Conservation (phyloP, 1,284 basidiomycete genomes). For the Laetiporus sulphureus region DNA sequence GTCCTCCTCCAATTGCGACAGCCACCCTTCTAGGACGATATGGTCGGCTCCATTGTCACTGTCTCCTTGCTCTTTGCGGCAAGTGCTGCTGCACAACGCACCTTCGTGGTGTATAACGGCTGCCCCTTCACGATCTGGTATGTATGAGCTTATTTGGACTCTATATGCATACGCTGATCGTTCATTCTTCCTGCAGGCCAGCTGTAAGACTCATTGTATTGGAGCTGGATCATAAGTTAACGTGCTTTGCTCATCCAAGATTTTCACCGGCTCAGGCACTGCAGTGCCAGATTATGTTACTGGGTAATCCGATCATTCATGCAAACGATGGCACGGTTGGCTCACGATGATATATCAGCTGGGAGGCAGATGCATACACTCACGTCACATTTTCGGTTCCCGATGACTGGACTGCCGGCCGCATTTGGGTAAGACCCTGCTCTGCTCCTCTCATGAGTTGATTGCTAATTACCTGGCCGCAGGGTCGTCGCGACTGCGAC, state of each 20-base stretch:
- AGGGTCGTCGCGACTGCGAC: conserved; percentile 39
- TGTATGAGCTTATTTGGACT: no score
- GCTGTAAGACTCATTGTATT: no score
- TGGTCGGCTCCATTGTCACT: conserved; percentile 11
- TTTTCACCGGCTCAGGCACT: conserved; percentile 26
- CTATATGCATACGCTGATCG: no score
- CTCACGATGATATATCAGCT: conserved; percentile 24
- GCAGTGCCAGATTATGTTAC: conserved; percentile 23
- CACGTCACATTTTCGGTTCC: conserved; percentile 28
- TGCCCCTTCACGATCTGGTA: conserved; percentile 28
- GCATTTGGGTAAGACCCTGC: conserved; percentile 33
- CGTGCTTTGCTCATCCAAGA: no score
- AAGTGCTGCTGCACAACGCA: conserved; percentile 7
- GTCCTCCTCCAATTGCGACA: no score
- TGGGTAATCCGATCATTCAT: conserved; percentile 19
- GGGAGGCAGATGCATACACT: conserved; percentile 26
- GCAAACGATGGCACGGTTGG: conserved; percentile 13
- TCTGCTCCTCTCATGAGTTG: conserved; percentile 24
- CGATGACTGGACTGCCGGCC: conserved; percentile 32
- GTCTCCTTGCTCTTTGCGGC: conserved; percentile 10
- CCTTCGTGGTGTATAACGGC: conserved; percentile 25
- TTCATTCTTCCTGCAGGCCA: no score
- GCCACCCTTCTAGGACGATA: conserved; percentile 4
- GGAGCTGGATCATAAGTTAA: no score
- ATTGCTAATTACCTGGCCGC: background rate